Evolutionary conservation across 805 yeast genomes (phyloP), one percentile per base, ranked within the genome.

Genomic region (Candida multigemmis): DNA sequence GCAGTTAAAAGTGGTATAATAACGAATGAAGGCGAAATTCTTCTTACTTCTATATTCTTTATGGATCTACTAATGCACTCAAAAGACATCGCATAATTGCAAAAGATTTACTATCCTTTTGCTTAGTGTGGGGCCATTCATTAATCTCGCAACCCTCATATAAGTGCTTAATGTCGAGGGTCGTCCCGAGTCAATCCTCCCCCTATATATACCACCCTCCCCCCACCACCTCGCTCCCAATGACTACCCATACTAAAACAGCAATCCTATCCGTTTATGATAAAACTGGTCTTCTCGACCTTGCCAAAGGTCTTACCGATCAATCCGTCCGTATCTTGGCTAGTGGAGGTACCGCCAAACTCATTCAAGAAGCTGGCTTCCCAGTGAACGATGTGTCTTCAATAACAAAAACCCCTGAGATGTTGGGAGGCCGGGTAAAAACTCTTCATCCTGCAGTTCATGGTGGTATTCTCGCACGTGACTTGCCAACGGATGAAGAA

Each of bases 401-500:
- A 33, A 85, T 91, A 54, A 91, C 98, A 19, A 95, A 91, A 50
- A 97, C 97, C 21, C 98, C 98, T 28, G 98, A 91, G 61, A 91
- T 91, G 95, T 70, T 91, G 42, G 95, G 96, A 37, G 98, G 98
- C 39, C 75, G 98, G 62, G 98, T 91, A 44, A 91, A 91, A 68
- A 91, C 98, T 34, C 69, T 91, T 46, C 98, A 91, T 56, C 98
- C 98, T 21, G 98, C 97, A 16, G 96, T 91, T 36, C 98, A 91
- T 56, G 98, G 95, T 46, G 94, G 94, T 56, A 91, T 91, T 47
- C 71, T 91, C 42, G 97, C 98, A 27, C 77, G 97, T 65, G 74
- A 91, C 62, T 71, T 85, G 54, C 94, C 82, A 44, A 67, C 81
- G 38, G 98, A 91, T 60, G 93, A 86, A 60, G 63, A 74, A 44